These are phyloP conservation scores for Stropharia rugosoannulata DNA, from an alignment of 768 basidiomycete species.

Conservation along the genomic window DNA sequence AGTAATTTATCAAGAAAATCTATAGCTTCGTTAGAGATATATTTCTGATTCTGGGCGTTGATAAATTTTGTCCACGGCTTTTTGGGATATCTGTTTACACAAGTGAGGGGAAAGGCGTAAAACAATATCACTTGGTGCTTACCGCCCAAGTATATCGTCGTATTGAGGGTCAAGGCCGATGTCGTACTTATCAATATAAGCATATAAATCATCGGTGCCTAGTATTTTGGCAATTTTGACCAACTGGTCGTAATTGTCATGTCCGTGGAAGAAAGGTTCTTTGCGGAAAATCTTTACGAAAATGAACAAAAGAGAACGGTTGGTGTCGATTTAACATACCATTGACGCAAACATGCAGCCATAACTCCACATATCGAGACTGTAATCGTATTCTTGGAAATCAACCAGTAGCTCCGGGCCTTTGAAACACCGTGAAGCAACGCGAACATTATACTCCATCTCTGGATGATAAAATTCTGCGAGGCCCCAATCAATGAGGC, in stretches of 20 bases:
- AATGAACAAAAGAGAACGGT: not conserved
- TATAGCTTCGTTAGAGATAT: conserved; percentile 95
- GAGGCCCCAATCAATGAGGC: conserved; percentile 98
- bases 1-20: conserved; percentile 95
- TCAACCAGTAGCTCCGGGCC: conserved; percentile 96
- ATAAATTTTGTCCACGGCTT: conserved; percentile 97
- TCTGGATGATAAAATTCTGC: conserved; percentile 98
- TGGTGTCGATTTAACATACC: conserved; percentile 47
- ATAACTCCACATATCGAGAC: conserved; percentile 97
- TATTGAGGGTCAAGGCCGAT: conserved; percentile 96
- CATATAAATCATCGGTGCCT: conserved; percentile 92
- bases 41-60: conserved; percentile 93
- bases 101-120: conserved; percentile 2
- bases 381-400: conserved; percentile 98
- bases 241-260: conserved; percentile 97
- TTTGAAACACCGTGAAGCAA: conserved; percentile 97
- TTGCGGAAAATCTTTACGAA: conserved; percentile 88
- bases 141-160: conserved; percentile 91
- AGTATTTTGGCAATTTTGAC: conserved; percentile 98
- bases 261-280: conserved; percentile 99
- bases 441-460: conserved; percentile 97
- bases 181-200: conserved; percentile 93
- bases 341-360: conserved; percentile 99
- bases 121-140: conserved; percentile 1
- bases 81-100: conserved; percentile 70